A percentile compares a stretch with the other conserved stretches of the same genome.
phyloP scores from a whole-genome alignment of 2,329 filamentous ascomycete genomes.

The Karstenula rhodostoma region DNA sequence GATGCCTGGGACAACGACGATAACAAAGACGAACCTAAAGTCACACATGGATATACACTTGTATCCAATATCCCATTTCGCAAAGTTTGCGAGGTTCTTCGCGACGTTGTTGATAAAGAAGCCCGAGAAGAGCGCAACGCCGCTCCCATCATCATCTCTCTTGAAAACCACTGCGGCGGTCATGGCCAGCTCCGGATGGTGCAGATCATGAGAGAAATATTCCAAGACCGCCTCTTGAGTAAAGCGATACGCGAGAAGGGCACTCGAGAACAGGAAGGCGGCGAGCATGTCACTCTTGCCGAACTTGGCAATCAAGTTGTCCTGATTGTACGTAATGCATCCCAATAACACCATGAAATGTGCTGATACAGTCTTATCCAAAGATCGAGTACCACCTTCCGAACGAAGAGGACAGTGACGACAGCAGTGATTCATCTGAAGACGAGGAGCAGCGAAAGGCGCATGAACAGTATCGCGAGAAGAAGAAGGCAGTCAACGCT shows the following conservation, averaged over 20 bases:
- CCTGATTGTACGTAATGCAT: slow-evolving; percentile 61
- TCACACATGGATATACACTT: slow-evolving; percentile 74
- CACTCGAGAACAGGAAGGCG: slow-evolving; percentile 61
- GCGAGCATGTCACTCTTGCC: slow-evolving; percentile 64
- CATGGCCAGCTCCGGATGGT: slow-evolving; percentile 69
- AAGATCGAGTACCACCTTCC: slow-evolving; percentile 66
- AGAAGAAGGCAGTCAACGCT: slow-evolving; percentile 59
- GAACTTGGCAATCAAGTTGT: slow-evolving; percentile 70
- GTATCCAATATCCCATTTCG: slow-evolving; percentile 73
- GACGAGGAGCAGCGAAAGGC: slow-evolving; percentile 59
- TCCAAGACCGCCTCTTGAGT: slow-evolving; percentile 67
- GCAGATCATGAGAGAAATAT: slow-evolving; percentile 71
- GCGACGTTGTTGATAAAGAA: slow-evolving; percentile 68
- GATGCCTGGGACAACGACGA: slow-evolving; percentile 75
- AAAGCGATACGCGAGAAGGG: slow-evolving; percentile 65
- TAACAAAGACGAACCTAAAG: slow-evolving; percentile 69
- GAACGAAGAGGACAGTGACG: slow-evolving; percentile 57
- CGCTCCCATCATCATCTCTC: slow-evolving; percentile 69
- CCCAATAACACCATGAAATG: neutral
- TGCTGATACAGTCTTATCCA: neutral
- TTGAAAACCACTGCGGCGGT: slow-evolving; percentile 72
- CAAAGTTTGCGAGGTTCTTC: slow-evolving; percentile 70
- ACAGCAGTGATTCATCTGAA: slow-evolving; percentile 45
- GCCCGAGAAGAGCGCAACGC: slow-evolving; percentile 55
- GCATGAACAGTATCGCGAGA: slow-evolving; percentile 61